These are phyloP conservation scores for Fusarium sp. DNA, from an alignment of 2,329 filamentous ascomycete genomes.

Conservation along the genomic window DNA sequence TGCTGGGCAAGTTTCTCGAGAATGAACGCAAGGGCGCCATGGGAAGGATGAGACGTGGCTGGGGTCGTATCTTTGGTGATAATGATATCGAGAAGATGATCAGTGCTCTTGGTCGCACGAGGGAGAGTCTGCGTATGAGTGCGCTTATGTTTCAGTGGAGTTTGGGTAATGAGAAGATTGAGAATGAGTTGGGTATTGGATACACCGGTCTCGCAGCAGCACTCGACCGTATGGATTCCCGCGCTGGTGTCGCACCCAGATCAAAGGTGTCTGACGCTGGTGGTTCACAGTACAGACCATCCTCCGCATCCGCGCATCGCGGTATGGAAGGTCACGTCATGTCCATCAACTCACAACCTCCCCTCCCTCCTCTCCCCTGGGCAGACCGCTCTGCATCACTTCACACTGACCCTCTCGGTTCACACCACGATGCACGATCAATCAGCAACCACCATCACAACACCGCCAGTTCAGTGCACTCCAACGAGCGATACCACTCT, in stretches of 20 bases:
- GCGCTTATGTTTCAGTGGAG: constrained; percentile 74
- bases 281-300: constrained; percentile 40
- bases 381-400: constrained; percentile 37
- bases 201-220: constrained; percentile 75
- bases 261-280: constrained; percentile 32
- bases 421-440: constrained; percentile 28
- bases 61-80: constrained; percentile 72
- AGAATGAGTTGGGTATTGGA: constrained; percentile 71
- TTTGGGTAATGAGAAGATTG: constrained; percentile 67
- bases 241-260: constrained; percentile 34
- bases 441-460: constrained; percentile 24
- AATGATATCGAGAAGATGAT: constrained; percentile 71
- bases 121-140: constrained; percentile 72
- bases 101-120: constrained; percentile 65
- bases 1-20: constrained; percentile 70
- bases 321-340: constrained; percentile 35
- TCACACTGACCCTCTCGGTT: constrained; percentile 22
- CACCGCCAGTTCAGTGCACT: constrained; percentile 48
- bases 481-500: constrained; percentile 46
- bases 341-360: constrained; percentile 28
- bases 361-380: constrained; percentile 45
- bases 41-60: constrained; percentile 69
- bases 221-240: constrained; percentile 58
- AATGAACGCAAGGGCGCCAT: constrained; percentile 70
- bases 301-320: constrained; percentile 41